Base-by-base conservation (phyloP, 2,329 filamentous ascomycete species). In the Eutypa lata region DNA sequence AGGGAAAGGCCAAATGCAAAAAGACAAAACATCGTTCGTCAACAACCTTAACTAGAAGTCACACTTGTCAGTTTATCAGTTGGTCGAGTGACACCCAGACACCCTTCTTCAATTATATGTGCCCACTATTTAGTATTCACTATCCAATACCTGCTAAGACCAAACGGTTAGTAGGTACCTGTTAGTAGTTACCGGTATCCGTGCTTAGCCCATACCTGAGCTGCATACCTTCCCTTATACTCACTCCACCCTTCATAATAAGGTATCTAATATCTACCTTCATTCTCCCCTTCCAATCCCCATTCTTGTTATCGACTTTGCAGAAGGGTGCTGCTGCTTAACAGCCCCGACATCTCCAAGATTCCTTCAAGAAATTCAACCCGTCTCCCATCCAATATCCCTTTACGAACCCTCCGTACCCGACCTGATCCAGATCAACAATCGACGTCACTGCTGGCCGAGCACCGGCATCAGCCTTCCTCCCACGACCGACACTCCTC, bases 351-450 rank as follows among this genome's bases (percentile, higher is more conserved):
- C 71, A 74, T 79, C 78, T 82, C 80, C 91, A 97, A 84, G 75
- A 97, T 97, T 96, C 83, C 89, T 84, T 80, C 85, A 69, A 76
- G 81, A 81, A 80, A 74, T 62, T 79, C 78, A 65, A 81, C 80
- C 73, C 86, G 86, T 76, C 85, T 89, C 61, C 82, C 83, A 71
- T 90, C 89, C 75, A 90, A 89, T 76, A 96, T 97, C 71, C 92
- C 92, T 66, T 82, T 97, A 67, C 89, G 89, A 73, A 88, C 87
- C 65, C 79, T 97, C 65, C 70, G 78, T 59, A 70, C 71, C 55
- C 65, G 66, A 53, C 54, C 66, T 50, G 65, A 73, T 54, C 65
- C 71, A 61, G 68, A 38, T 14, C 35, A 38, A 38, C 35, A 14
- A 38, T 38, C 35, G 59, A 73, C 76, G 61, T 74, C 76, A 65